Evolutionary conservation across 495 filamentous ascomycete species (phyloP).

Genomic region (Rhypophila decipiens): DNA sequence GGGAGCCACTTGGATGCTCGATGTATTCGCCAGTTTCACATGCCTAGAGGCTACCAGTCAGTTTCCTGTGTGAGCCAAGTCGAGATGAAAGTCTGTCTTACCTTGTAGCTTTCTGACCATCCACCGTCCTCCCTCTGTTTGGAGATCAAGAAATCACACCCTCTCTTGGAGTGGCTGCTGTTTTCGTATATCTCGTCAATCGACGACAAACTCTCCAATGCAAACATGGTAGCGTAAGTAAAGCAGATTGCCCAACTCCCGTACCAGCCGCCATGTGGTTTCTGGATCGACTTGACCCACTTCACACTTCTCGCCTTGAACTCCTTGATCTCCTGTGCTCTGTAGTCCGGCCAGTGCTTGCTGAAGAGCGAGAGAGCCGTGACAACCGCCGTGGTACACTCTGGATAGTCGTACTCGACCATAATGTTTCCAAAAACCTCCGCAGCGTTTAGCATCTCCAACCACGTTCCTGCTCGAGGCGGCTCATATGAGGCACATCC

Average conservation of each 20-base stretch:
- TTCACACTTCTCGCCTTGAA: slow-evolving; percentile 64
- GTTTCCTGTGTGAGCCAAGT: neutral
- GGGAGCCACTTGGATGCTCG: slow-evolving; percentile 53
- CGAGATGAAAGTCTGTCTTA: slow-evolving; percentile 35
- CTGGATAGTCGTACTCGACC: slow-evolving; percentile 96
- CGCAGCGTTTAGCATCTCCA: slow-evolving; percentile 87
- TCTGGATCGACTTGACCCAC: slow-evolving; percentile 77
- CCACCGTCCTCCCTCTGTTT: slow-evolving; percentile 85
- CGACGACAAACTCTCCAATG: slow-evolving; percentile 74
- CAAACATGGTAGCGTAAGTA: slow-evolving; percentile 95
- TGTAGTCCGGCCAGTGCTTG: slow-evolving; percentile 74
- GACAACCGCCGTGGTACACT: slow-evolving; percentile 95
- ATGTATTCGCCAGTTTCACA: slow-evolving; percentile 48
- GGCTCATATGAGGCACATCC: slow-evolving; percentile 90
- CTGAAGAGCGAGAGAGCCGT: slow-evolving; percentile 79
- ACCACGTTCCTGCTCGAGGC: slow-evolving; percentile 62
- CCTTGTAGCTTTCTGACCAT: slow-evolving; percentile 93
- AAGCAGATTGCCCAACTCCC: slow-evolving; percentile 97
- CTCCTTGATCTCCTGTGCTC: slow-evolving; percentile 62
- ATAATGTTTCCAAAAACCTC: slow-evolving; percentile 97
- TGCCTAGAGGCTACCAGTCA: slow-evolving; percentile 30
- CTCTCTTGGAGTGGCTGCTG: slow-evolving; percentile 60
- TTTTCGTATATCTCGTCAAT: slow-evolving; percentile 76
- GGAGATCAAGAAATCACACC: slow-evolving; percentile 77
- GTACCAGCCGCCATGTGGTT: slow-evolving; percentile 87